phyloP scores from a whole-genome alignment of 2,329 filamentous ascomycete genomes.

The Clarireedia sp. region DNA sequence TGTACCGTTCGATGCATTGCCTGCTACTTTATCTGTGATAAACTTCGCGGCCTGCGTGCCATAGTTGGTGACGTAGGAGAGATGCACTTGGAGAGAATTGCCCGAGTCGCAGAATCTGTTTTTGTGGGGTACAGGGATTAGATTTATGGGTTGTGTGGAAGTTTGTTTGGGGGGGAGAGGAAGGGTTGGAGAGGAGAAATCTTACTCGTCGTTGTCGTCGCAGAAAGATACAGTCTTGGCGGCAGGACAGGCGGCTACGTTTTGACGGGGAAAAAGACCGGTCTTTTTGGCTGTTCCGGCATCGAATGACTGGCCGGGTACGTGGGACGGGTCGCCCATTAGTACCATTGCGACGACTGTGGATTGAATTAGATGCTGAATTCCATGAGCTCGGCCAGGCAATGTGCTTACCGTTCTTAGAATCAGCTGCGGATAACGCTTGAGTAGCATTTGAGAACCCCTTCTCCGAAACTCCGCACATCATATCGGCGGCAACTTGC shows the following conservation, averaged over 20 bases:
- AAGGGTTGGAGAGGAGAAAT: not conserved
- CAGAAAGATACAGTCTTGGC: not conserved
- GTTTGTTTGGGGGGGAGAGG: not conserved
- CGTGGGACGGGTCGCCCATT: slow-evolving; percentile 32
- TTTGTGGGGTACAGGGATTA: not conserved
- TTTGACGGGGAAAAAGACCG: slow-evolving; percentile 23
- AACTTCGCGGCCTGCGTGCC: slow-evolving; percentile 3
- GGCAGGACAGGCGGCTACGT: slow-evolving; percentile 4
- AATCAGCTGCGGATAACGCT: slow-evolving; percentile 9
- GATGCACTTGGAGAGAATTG: not conserved
- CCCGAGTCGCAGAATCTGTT: slow-evolving; percentile 4
- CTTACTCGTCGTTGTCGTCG: not conserved
- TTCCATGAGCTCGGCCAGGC: too few relatives aligned
- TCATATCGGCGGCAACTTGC: slow-evolving; percentile 26
- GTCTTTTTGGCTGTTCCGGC: slow-evolving; percentile 24
- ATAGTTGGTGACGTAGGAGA: not conserved
- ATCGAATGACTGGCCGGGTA: slow-evolving; percentile 25
- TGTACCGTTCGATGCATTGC: too few relatives aligned
- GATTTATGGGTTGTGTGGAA: not conserved
- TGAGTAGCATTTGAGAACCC: not conserved
- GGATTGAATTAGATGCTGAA: slow-evolving; percentile 12
- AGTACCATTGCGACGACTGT: slow-evolving; percentile 28
- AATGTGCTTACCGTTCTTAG: not conserved
- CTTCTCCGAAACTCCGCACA: slow-evolving; percentile 16
- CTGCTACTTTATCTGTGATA: not conserved